Evolutionary conservation across 495 filamentous ascomycete genomes (phyloP).

Genomic region (Hyaloscypha bicolor): DNA sequence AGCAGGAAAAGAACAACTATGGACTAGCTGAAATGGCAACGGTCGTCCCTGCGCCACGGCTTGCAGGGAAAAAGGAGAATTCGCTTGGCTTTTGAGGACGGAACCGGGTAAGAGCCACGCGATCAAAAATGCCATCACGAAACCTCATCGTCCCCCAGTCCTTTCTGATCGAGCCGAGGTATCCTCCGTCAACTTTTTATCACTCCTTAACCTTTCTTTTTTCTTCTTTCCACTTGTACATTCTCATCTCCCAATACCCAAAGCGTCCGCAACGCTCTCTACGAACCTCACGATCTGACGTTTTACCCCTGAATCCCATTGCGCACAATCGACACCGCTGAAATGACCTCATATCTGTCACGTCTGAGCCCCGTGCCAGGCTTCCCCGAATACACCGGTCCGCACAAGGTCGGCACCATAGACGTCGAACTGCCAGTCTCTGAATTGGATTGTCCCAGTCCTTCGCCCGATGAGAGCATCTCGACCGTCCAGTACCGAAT

Average conservation of each 20-base stretch:
- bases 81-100: background rate
- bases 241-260: background rate
- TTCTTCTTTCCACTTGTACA: too few species aligned
- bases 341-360: constrained; percentile 40
- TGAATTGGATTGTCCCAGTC: constrained; percentile 54
- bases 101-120: background rate
- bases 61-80: background rate
- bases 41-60: background rate
- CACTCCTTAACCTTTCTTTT: background rate
- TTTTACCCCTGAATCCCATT: background rate
- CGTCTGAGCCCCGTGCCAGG: constrained; percentile 56
- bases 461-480: constrained; percentile 52
- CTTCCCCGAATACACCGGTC: constrained; percentile 71
- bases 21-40: background rate
- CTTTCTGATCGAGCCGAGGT: background rate
- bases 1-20: too few species aligned
- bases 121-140: background rate
- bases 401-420: constrained; percentile 71
- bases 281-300: background rate
- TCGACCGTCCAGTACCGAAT: constrained; percentile 72
- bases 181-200: background rate
- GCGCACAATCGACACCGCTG: background rate
- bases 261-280: background rate
- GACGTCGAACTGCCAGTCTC: constrained; percentile 73
- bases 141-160: background rate